Evolutionary conservation across 108 stramenopile genomes (phyloP).

Genomic region (Parmales sp.): DNA sequence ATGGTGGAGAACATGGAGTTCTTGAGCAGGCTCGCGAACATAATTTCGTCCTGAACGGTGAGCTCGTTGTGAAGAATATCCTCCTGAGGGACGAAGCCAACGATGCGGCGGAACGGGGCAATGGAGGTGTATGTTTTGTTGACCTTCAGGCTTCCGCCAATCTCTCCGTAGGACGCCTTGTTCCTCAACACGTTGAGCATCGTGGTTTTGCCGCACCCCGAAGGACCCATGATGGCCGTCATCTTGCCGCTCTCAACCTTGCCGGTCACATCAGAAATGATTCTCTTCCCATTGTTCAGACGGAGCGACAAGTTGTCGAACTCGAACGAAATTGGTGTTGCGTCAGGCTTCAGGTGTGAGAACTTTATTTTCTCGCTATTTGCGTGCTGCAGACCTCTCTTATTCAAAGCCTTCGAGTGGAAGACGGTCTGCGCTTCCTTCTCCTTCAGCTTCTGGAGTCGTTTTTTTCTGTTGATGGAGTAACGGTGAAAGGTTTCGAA

Average conservation of each 20-base stretch:
- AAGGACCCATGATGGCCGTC: constrained; percentile 68
- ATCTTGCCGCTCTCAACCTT: constrained; percentile 46
- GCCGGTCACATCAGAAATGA: constrained; percentile 49
- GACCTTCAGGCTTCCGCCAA: constrained; percentile 19
- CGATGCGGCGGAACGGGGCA: constrained; percentile 32
- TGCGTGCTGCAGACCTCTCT: not conserved
- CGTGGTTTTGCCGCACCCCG: constrained; percentile 57
- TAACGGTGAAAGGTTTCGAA: not conserved
- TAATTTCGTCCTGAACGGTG: constrained; percentile 51
- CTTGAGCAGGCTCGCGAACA: not conserved
- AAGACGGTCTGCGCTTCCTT: not conserved
- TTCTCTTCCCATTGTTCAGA: constrained; percentile 14
- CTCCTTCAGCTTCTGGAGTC: not conserved
- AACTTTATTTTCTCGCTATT: not conserved
- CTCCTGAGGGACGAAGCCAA: constrained; percentile 76
- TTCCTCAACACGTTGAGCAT: constrained; percentile 40
- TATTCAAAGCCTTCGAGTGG: not conserved
- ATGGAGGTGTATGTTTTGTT: constrained; percentile 35
- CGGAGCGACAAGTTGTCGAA: not conserved
- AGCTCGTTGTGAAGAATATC: constrained; percentile 65
- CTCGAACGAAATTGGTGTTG: not conserved
- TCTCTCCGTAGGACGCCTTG: constrained; percentile 44
- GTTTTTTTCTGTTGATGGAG: not conserved
- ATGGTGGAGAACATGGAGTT: not conserved
- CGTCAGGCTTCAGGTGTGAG: not conserved